Evolutionary conservation across 257 asterid genomes (phyloP), one percentile per base, ranked within the genome.

Genomic region (Solanum etuberosum): DNA sequence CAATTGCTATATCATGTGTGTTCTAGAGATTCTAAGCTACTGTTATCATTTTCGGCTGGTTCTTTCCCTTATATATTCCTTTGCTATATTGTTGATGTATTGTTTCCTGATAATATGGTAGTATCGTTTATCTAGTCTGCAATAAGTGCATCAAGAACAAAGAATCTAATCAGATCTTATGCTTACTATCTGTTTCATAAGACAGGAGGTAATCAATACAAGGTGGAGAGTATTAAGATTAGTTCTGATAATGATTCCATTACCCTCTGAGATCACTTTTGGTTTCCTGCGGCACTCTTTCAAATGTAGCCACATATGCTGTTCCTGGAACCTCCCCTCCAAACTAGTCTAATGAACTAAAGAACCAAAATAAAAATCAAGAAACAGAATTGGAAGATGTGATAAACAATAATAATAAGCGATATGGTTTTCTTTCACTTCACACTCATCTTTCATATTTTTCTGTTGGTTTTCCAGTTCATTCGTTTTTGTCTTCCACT

Each of bases 1-100:
- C 93, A 94, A 85, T 87, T 97, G 85, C 78, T 88, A 12, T 97
- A 93, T 87, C 95, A 93, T 83, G 98, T 95, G 81, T 91, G 98
- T 89, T 4, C 70, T 25, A 87, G 48, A 21, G 54, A 48, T 71
- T 2, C 29, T 37, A 51, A 65, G 29, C 42, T 25, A 40, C 29
- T 72, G n/a, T 40, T 35, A 38, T 43, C 29, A 21, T 48, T 57
- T 27, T 68, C 15, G 31, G 23, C n/a, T 65, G 48, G 11, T 35
- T 18, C 27, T 42, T 25, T 73, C 31, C 10, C 70, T 48, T 77
- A 7, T 54, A 20, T 25, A 81, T 48, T 40, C 78, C 48, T 59
- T 59, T 13, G 2, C 51, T 57, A 42, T 71, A 37, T 16, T 18
- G 18, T 18, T 80, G 85, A 48, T 23, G 5, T 27, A 43, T 78